Evolutionary conservation across 192 early-diverging fungal species (phyloP).

Genomic region (Backusella sp.): DNA sequence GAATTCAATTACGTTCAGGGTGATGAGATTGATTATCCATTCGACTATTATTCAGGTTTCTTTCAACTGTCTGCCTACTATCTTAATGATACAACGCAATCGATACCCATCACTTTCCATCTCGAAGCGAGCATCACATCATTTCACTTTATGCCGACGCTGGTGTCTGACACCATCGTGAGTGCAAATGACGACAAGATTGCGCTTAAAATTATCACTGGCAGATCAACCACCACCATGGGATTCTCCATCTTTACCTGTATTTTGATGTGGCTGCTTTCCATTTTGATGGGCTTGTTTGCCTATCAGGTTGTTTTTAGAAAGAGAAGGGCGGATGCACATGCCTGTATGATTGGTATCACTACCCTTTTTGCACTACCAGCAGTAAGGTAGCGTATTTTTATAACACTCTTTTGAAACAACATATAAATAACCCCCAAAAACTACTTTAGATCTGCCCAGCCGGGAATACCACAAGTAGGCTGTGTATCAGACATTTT

Average conservation of each 20-base stretch:
- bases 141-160: slow-evolving; percentile 40
- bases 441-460: slow-evolving; percentile 28
- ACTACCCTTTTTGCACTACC: slow-evolving; percentile 44
- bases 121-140: slow-evolving; percentile 44
- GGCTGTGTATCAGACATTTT: slow-evolving; percentile 49
- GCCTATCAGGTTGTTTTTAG: slow-evolving; percentile 42
- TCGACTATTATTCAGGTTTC: slow-evolving; percentile 46
- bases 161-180: background rate
- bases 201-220: slow-evolving; percentile 39
- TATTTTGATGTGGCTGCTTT: slow-evolving; percentile 50
- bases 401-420: background rate
- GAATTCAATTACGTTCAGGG: slow-evolving; percentile 24
- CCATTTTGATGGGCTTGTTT: slow-evolving; percentile 44
- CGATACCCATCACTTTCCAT: slow-evolving; percentile 42
- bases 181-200: slow-evolving; percentile 34
- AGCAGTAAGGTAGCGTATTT: slow-evolving; percentile 13
- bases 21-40: slow-evolving; percentile 44
- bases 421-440: background rate
- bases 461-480: slow-evolving; percentile 44
- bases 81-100: slow-evolving; percentile 35
- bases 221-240: slow-evolving; percentile 44
- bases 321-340: slow-evolving; percentile 40
- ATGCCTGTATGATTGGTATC: slow-evolving; percentile 43
- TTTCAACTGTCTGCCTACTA: slow-evolving; percentile 43
- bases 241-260: slow-evolving; percentile 48